Evolutionary conservation across 116 monocot species (phyloP).

Genomic region (Zostera marina): DNA sequence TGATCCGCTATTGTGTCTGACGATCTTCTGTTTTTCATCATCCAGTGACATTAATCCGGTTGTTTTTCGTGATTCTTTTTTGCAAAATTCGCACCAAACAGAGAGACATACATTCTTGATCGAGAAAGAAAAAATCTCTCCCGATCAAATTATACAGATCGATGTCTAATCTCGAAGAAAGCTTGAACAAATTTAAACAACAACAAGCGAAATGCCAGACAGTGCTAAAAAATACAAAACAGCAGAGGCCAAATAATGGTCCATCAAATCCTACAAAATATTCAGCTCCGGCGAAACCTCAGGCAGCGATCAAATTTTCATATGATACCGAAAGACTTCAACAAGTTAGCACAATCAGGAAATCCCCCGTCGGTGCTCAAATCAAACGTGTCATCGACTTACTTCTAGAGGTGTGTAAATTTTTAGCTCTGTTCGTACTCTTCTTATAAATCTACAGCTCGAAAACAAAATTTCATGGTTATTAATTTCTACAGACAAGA

Average conservation of each 20-base stretch:
- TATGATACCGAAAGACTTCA: constrained; percentile 76
- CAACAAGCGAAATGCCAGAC: constrained; percentile 43
- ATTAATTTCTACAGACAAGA: constrained; percentile 50
- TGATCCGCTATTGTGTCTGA: no score
- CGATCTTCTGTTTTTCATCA: no score
- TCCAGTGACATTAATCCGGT: no score
- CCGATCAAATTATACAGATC: no score
- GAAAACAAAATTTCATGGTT: not conserved
- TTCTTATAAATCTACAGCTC: no score
- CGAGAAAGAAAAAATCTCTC: no score
- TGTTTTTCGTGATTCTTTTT: no score
- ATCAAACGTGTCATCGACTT: constrained; percentile 85
- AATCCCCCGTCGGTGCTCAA: constrained; percentile 67
- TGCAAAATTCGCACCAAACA: no score
- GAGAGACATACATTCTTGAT: no score
- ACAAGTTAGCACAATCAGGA: constrained; percentile 58
- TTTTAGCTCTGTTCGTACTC: not conserved
- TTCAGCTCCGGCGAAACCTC: constrained; percentile 14
- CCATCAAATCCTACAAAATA: constrained; percentile 6
- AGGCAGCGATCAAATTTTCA: constrained; percentile 49
- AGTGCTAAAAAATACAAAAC: constrained; percentile 23
- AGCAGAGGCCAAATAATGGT: constrained; percentile 26
- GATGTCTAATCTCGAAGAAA: constrained; percentile 6
- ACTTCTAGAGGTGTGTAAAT: constrained; percentile 52
- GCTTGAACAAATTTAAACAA: constrained; percentile 13